Conservation (phyloP, 352 stramenopile species). For the Pythium angustatum region DNA sequence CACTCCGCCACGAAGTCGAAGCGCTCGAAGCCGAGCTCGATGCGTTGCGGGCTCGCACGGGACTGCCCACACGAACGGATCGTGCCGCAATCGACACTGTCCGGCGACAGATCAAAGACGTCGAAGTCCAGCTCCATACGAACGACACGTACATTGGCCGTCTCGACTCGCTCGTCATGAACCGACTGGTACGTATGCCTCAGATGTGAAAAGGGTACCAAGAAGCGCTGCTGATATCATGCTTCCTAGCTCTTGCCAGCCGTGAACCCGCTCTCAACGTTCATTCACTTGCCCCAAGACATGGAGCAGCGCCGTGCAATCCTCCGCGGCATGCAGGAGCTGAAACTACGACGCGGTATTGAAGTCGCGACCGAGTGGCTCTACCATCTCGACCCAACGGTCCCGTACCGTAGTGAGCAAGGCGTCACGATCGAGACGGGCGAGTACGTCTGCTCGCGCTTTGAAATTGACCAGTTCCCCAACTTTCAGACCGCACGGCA, state of each 20-base stretch:
- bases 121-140: neutral
- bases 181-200: neutral
- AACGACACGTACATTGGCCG: neutral
- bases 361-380: neutral
- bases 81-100: neutral
- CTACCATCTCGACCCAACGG: conserved; percentile 10
- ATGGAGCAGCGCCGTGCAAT: conserved; percentile 1
- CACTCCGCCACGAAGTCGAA: neutral
- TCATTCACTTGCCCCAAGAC: conserved; percentile 12
- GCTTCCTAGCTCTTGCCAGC: neutral
- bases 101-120: neutral
- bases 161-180: conserved; percentile 10
- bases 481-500: conserved; percentile 36
- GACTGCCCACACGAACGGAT: neutral
- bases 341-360: conserved; percentile 38
- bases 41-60: neutral
- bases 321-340: conserved; percentile 30
- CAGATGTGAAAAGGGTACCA: neutral
- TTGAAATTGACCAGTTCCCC: conserved; percentile 34
- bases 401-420: conserved; percentile 12
- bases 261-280: conserved; percentile 4
- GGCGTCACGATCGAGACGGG: neutral
- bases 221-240: neutral
- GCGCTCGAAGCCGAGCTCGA: neutral
- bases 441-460: conserved; percentile 9